Percentiles rank a stretch among this genome's conserved stretches.
Evolutionary conservation across 352 stramenopile genomes (phyloP).

Genomic region (Globisporangium cystogenes): DNA sequence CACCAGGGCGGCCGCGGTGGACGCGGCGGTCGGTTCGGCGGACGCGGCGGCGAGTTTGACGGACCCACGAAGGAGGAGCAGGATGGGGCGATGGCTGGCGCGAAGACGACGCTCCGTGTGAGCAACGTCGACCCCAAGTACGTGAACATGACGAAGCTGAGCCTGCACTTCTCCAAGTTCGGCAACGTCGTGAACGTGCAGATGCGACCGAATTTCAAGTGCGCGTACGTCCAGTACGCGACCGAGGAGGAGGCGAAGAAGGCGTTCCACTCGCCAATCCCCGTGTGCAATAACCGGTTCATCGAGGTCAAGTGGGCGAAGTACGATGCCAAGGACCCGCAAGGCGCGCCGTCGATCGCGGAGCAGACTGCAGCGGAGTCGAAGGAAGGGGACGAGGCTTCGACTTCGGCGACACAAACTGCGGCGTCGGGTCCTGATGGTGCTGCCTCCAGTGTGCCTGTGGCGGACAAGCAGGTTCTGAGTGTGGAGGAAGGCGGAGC

Average conservation of each 20-base stretch:
- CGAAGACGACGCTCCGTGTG: conserved; percentile 76
- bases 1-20: conserved; percentile 30
- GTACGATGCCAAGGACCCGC: conserved; percentile 66
- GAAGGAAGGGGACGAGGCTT: conserved; percentile 26
- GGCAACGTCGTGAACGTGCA: conserved; percentile 88
- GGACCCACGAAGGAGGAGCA: conserved; percentile 27
- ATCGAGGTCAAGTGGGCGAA: conserved; percentile 86
- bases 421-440: neutral
- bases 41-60: conserved; percentile 16
- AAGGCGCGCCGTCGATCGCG: conserved; percentile 32
- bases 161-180: conserved; percentile 85
- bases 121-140: conserved; percentile 86
- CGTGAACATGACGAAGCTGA: conserved; percentile 87
- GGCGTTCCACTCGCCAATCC: conserved; percentile 81
- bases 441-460: neutral
- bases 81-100: conserved; percentile 6
- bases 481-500: conserved; percentile 18
- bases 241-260: conserved; percentile 79
- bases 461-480: neutral
- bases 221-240: conserved; percentile 84
- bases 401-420: conserved; percentile 1
- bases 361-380: conserved; percentile 28
- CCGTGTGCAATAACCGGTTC: conserved; percentile 88
- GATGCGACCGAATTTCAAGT: conserved; percentile 77
- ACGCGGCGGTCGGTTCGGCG: conserved; percentile 24